These are phyloP conservation scores for Bryoglossum gracile DNA, from an alignment of 495 filamentous ascomycete species.

Conservation along the genomic window DNA sequence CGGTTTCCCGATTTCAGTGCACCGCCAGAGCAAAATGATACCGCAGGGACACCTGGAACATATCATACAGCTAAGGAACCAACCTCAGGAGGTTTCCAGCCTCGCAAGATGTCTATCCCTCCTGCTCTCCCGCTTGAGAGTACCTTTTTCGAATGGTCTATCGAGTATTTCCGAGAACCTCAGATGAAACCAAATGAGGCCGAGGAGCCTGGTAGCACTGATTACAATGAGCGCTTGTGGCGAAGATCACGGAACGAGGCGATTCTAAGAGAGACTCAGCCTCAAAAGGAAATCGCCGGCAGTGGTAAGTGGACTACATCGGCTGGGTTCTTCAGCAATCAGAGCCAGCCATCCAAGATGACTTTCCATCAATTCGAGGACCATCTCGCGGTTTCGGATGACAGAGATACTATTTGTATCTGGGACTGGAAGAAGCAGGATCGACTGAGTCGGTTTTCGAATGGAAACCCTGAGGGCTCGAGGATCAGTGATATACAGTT, in stretches of 20 bases:
- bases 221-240: conserved; percentile 96
- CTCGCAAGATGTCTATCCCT: conserved; percentile 44
- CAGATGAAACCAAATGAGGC: conserved; percentile 96
- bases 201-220: conserved; percentile 92
- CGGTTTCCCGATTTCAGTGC: conserved; percentile 60
- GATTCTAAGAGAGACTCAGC: conserved; percentile 85
- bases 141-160: conserved; percentile 88
- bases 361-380: conserved; percentile 97
- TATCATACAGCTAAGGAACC: conserved; percentile 75
- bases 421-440: conserved; percentile 84
- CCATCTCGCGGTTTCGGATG: conserved; percentile 89
- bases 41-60: conserved; percentile 53
- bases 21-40: conserved; percentile 75
- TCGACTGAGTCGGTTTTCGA: conserved; percentile 79
- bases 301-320: conserved; percentile 77
- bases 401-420: conserved; percentile 78
- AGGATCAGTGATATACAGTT: conserved; percentile 92
- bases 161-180: conserved; percentile 97
- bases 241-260: conserved; percentile 85
- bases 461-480: conserved; percentile 83
- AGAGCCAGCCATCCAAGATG: conserved; percentile 81
- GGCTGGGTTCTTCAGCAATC: conserved; percentile 73
- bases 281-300: conserved; percentile 79
- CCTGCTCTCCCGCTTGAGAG: conserved; percentile 69
- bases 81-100: conserved; percentile 61